Evolutionary conservation across 148 eudicot species (phyloP).

Genomic region (Amaranthus cruentus): DNA sequence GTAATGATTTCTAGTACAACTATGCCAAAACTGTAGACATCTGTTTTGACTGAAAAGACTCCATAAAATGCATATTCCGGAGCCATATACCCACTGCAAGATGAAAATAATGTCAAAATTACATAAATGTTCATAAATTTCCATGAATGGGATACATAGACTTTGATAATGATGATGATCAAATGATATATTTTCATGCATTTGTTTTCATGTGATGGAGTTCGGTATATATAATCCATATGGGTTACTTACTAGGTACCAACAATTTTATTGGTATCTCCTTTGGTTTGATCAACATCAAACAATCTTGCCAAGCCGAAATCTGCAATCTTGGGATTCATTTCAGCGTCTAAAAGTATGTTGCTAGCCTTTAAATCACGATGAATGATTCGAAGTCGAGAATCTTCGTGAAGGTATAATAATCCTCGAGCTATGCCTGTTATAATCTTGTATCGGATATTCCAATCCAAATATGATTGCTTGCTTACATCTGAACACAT

Average conservation of each 20-base stretch:
- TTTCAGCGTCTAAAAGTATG: constrained; percentile 30
- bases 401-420: constrained; percentile 36
- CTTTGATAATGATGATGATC: too few relatives aligned
- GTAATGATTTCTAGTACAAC: constrained; percentile 46
- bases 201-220: too few relatives aligned
- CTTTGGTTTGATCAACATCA: constrained; percentile 34
- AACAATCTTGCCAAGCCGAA: constrained; percentile 38
- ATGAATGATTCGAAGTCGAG: constrained; percentile 27
- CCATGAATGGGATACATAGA: too few relatives aligned
- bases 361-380: constrained; percentile 33
- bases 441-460: constrained; percentile 31
- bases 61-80: constrained; percentile 47
- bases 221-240: too few relatives aligned
- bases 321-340: constrained; percentile 39
- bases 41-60: constrained; percentile 42
- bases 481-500: constrained; percentile 21
- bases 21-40: constrained; percentile 56
- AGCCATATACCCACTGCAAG: constrained; percentile 51
- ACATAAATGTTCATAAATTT: too few relatives aligned
- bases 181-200: too few relatives aligned
- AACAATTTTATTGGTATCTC: constrained; percentile 11
- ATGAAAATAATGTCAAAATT: neutral
- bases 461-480: constrained; percentile 29
- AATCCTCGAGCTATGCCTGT: constrained; percentile 31
- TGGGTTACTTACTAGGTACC: too few relatives aligned